A percentile compares a stretch with the other conserved stretches of the same genome.
These are phyloP conservation scores for Amanita inopinata DNA, from an alignment of 768 basidiomycete genomes.

Conservation along the genomic window DNA sequence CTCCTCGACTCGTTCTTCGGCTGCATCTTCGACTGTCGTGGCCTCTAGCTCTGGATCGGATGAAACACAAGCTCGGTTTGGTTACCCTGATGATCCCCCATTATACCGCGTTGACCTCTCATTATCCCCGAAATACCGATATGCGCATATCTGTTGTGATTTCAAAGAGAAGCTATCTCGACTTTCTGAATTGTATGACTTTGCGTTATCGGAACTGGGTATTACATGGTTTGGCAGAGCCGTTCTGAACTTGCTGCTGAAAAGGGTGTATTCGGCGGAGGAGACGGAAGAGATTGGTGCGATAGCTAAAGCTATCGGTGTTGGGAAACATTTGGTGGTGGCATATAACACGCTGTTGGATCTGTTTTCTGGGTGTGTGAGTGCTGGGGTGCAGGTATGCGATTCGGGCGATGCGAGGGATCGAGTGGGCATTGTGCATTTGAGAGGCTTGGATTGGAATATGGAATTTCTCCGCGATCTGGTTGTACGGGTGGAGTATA, in stretches of 20 bases:
- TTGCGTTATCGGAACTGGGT: constrained; percentile 14
- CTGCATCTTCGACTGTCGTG: not conserved
- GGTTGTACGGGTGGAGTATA: constrained; percentile 25
- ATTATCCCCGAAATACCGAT: constrained; percentile 19
- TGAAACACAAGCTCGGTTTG: not conserved
- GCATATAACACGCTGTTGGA: constrained; percentile 32
- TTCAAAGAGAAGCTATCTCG: constrained; percentile 18
- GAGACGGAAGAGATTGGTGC: constrained; percentile 26
- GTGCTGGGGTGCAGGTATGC: constrained; percentile 22
- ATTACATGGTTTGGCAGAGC: constrained; percentile 17
- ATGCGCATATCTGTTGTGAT: constrained; percentile 23
- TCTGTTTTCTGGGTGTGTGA: constrained; percentile 28
- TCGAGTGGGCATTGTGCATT: constrained; percentile 22
- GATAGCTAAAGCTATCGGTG: constrained; percentile 19
- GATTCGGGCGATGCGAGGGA: constrained; percentile 13
- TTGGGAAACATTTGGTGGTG: constrained; percentile 24
- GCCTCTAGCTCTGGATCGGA: too few species aligned
- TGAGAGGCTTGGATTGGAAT: constrained; percentile 29
- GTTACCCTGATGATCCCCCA: constrained; percentile 14
- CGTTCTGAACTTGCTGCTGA: constrained; percentile 17
- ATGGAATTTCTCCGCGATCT: constrained; percentile 26
- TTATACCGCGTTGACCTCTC: constrained; percentile 25
- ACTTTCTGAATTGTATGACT: constrained; percentile 21
- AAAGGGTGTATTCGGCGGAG: constrained; percentile 21
- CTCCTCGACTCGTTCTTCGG: not conserved